Conservation (phyloP, 305 asterid genomes). For the Fraxinus albicans region DNA sequence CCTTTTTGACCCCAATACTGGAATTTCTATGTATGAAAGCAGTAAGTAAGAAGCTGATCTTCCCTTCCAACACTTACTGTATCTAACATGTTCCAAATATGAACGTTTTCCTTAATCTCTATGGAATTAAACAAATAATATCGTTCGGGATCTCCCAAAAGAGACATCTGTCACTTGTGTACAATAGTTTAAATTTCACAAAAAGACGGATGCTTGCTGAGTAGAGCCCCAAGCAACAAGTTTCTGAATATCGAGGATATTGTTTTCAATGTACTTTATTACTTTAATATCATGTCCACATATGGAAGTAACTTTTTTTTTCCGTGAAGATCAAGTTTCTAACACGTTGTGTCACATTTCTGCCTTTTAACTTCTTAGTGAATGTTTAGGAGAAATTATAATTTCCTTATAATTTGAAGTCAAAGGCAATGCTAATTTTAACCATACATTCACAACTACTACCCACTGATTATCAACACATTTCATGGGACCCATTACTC, state of each 20-base stretch:
- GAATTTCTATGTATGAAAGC: conserved; percentile 71
- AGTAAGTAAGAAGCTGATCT: conserved; percentile 35
- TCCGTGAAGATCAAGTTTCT: conserved; percentile 8
- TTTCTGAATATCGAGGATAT: neutral
- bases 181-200: neutral
- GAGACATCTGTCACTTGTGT: neutral
- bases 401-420: neutral
- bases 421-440: neutral
- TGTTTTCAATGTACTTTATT: neutral
- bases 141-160: neutral
- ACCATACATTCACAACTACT: neutral
- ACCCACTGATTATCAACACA: neutral
- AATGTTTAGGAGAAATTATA: neutral
- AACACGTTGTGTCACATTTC: neutral
- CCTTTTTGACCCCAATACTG: conserved; percentile 71
- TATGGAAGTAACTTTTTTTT: neutral
- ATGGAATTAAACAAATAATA: neutral
- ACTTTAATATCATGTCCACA: neutral
- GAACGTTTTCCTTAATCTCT: neutral
- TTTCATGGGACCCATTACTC: neutral
- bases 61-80: neutral
- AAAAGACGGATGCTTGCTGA: neutral
- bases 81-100: neutral
- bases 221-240: neutral
- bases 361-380: neutral